phyloP scores from a whole-genome alignment of 805 yeast species.

The Millerozyma acaciae region DNA sequence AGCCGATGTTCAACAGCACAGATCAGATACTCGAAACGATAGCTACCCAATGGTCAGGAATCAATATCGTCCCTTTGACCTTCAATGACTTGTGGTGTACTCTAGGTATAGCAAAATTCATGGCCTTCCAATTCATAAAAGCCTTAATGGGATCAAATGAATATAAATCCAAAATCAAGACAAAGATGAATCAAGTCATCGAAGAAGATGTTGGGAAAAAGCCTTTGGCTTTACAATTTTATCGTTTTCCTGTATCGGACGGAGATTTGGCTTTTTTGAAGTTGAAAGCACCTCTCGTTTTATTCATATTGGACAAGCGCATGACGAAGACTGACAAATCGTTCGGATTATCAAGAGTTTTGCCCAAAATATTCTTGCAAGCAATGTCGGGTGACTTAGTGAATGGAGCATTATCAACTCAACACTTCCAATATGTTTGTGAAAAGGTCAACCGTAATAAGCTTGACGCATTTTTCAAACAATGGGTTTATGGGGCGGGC shows the following conservation, averaged over 20 bases:
- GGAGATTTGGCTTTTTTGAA: constrained; percentile 64
- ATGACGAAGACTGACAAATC: constrained; percentile 96
- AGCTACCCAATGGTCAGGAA: constrained; percentile 91
- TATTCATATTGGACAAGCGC: constrained; percentile 80
- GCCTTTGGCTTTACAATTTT: constrained; percentile 73
- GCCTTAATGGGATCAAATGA: constrained; percentile 81
- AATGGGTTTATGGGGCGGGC: constrained; percentile 90
- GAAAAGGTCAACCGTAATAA: constrained; percentile 89
- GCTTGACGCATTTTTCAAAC: constrained; percentile 78
- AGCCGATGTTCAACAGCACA: constrained; percentile 70
- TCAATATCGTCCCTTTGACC: constrained; percentile 77
- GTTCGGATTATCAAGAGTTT: constrained; percentile 84
- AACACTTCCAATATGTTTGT: constrained; percentile 88
- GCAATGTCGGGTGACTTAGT: constrained; percentile 93
- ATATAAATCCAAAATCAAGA: constrained; percentile 65
- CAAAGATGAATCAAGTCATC: constrained; percentile 61
- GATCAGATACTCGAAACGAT: constrained; percentile 65
- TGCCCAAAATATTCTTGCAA: constrained; percentile 87
- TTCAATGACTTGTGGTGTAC: constrained; percentile 87
- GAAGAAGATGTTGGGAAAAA: constrained; percentile 72
- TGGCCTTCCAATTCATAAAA: constrained; percentile 70
- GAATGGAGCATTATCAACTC: constrained; percentile 71
- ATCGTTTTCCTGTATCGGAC: constrained; percentile 59
- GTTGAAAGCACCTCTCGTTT: constrained; percentile 80
- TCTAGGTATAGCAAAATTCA: constrained; percentile 76